phyloP scores from a whole-genome alignment of 345 rosid genomes.

The Aegle marmelos region DNA sequence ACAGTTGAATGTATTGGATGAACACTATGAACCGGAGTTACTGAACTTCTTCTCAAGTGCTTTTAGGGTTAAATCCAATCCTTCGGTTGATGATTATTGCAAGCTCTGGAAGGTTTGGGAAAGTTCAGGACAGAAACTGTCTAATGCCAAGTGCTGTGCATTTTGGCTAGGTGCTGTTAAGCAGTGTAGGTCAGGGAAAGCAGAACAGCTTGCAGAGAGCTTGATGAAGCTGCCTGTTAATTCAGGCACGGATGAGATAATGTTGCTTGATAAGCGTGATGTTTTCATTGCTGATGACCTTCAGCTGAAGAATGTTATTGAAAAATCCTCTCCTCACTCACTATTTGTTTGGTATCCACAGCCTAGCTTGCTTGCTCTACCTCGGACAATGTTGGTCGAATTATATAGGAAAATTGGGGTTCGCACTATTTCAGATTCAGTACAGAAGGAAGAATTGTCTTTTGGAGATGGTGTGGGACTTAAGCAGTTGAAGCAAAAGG shows the following conservation, averaged over 20 bases:
- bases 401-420: slow-evolving; percentile 55
- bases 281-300: slow-evolving; percentile 75
- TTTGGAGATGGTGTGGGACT: slow-evolving; percentile 14
- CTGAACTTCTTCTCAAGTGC: slow-evolving; percentile 39
- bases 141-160: slow-evolving; percentile 48
- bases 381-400: slow-evolving; percentile 40
- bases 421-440: slow-evolving; percentile 50
- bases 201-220: slow-evolving; percentile 29
- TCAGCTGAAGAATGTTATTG: slow-evolving; percentile 48
- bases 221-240: slow-evolving; percentile 51
- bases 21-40: slow-evolving; percentile 31
- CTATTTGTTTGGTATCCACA: slow-evolving; percentile 76
- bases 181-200: slow-evolving; percentile 16
- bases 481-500: slow-evolving; percentile 16
- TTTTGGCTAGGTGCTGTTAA: slow-evolving; percentile 50
- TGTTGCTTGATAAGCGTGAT: slow-evolving; percentile 37
- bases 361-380: slow-evolving; percentile 38
- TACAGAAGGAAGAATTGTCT: slow-evolving; percentile 35
- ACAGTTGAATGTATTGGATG: slow-evolving; percentile 43
- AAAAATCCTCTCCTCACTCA: slow-evolving; percentile 19
- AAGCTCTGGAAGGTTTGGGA: slow-evolving; percentile 72
- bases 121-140: slow-evolving; percentile 27
- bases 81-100: slow-evolving; percentile 53
- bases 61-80: slow-evolving; percentile 38
- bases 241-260: slow-evolving; percentile 28